Conservation (phyloP, 257 asterid genomes). For the Fraxinus cuspidata region DNA sequence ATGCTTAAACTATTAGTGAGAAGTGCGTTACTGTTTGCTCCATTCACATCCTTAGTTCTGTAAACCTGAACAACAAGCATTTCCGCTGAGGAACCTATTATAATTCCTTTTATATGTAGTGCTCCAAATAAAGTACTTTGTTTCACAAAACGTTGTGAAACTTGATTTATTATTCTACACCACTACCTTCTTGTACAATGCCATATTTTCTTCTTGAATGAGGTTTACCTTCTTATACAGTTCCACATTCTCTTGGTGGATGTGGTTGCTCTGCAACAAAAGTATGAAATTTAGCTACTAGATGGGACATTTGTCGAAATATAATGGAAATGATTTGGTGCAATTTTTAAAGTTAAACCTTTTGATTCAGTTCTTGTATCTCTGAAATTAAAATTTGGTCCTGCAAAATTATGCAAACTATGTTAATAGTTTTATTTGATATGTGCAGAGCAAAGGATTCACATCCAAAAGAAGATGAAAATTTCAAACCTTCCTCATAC, state of each 20-base stretch:
- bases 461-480: constrained; percentile 5
- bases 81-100: background rate
- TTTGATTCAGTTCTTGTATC: constrained; percentile 58
- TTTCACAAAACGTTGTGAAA: constrained; percentile 14
- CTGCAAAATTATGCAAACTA: constrained; percentile 36
- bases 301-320: constrained; percentile 13
- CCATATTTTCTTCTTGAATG: constrained; percentile 51
- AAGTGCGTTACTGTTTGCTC: constrained; percentile 40
- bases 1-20: constrained; percentile 40
- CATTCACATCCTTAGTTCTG: constrained; percentile 47
- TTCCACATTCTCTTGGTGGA: constrained; percentile 71
- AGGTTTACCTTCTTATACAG: constrained; percentile 56
- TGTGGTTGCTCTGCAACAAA: constrained; percentile 62
- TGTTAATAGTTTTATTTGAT: constrained; percentile 15
- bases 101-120: constrained; percentile 1
- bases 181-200: constrained; percentile 55
- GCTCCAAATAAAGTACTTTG: constrained; percentile 2
- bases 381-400: constrained; percentile 59
- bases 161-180: constrained; percentile 13
- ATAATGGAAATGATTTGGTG: constrained; percentile 1
- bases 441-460: background rate
- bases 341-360: constrained; percentile 42
- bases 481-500: constrained; percentile 58
- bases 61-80: constrained; percentile 45
- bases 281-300: constrained; percentile 32